Conservation (phyloP, 139 green algal species). For the Monoraphidium neglectum region DNA sequence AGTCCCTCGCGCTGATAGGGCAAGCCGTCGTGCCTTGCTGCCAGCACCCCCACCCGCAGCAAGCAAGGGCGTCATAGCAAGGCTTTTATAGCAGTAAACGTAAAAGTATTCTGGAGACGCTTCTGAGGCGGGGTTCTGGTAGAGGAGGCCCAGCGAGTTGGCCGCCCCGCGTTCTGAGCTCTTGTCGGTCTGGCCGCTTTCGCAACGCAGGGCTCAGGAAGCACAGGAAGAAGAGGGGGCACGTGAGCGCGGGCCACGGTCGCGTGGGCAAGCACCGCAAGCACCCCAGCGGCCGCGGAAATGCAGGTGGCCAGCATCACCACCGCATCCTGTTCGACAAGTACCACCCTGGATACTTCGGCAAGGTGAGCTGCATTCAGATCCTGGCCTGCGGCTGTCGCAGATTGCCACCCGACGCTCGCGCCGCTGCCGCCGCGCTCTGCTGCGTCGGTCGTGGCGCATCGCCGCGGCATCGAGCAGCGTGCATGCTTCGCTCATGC, state of each 20-base stretch:
- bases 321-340: conserved; percentile 99
- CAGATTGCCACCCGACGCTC: too few relatives aligned
- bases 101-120: too few relatives aligned
- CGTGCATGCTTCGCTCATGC: neutral
- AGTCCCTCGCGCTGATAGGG: too few relatives aligned
- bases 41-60: too few relatives aligned
- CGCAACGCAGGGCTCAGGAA: conserved; percentile 82
- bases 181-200: too few relatives aligned
- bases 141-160: too few relatives aligned
- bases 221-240: conserved; percentile 98
- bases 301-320: conserved; percentile 99
- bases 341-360: conserved; percentile 97
- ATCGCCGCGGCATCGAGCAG: neutral
- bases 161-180: too few relatives aligned
- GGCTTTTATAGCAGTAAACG: too few relatives aligned
- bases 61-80: too few relatives aligned
- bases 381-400: too few relatives aligned
- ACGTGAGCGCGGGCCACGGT: conserved; percentile 97
- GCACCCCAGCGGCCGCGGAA: conserved; percentile 97
- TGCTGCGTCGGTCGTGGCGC: neutral
- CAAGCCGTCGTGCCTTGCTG: too few relatives aligned
- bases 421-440: neutral
- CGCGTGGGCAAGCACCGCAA: conserved; percentile 99
- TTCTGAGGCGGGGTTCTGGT: too few relatives aligned
- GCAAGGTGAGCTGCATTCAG: conserved; percentile 94